Conservation (phyloP, 176 grass and related monocot genomes). For the Aegilops tauschii region DNA sequence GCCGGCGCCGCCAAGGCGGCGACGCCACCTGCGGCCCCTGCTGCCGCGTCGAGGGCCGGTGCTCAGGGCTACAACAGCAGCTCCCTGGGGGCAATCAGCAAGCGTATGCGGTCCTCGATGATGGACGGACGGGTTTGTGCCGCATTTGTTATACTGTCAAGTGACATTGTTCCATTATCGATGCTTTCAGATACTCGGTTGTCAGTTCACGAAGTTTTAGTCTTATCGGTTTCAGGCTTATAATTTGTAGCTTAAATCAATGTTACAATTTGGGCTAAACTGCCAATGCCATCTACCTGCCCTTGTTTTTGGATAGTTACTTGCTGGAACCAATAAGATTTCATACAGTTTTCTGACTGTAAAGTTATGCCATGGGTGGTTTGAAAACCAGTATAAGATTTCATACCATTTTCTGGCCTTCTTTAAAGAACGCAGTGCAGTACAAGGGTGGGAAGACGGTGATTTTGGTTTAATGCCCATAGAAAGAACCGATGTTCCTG, state of each 20-base stretch:
- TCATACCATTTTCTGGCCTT: neutral
- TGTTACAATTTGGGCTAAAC: neutral
- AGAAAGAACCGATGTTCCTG: neutral
- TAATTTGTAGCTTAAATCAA: neutral
- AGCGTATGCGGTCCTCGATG: conserved; percentile 69
- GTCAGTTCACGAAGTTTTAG: neutral
- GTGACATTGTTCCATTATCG: neutral
- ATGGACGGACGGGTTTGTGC: conserved; percentile 42
- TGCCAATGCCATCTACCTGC: neutral
- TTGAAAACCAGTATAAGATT: too few relatives aligned
- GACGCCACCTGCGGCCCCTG: neutral
- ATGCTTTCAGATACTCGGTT: neutral
- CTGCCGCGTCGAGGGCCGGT: neutral
- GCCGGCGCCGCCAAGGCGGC: conserved; percentile 15
- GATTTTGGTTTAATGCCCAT: neutral
- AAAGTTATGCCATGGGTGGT: neutral
- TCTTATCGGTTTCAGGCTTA: neutral
- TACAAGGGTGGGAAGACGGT: neutral
- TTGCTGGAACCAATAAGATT: neutral
- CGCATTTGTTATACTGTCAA: neutral
- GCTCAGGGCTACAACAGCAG: conserved; percentile 49
- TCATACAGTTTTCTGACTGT: neutral
- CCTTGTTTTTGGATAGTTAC: neutral
- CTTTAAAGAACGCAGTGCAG: neutral
- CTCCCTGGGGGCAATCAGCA: conserved; percentile 44